Conservation (phyloP, 2,329 filamentous ascomycete species). For the Pestalotiopsis sp. region DNA sequence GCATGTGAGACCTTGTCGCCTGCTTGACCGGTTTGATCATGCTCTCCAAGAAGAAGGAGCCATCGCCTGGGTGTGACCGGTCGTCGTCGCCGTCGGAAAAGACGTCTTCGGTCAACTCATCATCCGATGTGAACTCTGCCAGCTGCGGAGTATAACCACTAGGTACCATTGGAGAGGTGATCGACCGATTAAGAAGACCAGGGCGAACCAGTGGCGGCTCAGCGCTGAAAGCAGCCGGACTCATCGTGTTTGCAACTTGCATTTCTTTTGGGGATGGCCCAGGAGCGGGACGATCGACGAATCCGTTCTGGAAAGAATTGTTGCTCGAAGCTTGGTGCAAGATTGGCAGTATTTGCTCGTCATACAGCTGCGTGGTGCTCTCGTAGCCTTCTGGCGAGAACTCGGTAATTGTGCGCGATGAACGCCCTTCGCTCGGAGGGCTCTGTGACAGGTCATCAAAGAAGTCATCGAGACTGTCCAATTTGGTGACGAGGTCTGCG, state of each 20-base stretch:
- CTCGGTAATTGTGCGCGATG: constrained; percentile 63
- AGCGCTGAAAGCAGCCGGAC: constrained; percentile 57
- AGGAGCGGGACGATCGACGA: constrained; percentile 64
- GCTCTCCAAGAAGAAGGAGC: constrained; percentile 58
- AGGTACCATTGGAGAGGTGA: constrained; percentile 75
- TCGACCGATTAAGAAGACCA: constrained; percentile 74
- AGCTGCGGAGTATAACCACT: constrained; percentile 55
- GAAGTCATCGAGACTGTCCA: constrained; percentile 80
- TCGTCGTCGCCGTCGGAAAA: constrained; percentile 78
- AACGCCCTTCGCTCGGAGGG: constrained; percentile 61
- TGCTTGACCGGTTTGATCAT: constrained; percentile 62
- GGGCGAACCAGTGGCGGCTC: constrained; percentile 52
- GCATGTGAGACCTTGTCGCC: constrained; percentile 58
- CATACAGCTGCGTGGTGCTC: constrained; percentile 80
- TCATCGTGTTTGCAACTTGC: constrained; percentile 59
- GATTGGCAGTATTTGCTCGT: constrained; percentile 89
- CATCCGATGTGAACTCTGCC: constrained; percentile 69
- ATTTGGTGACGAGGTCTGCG: constrained; percentile 72
- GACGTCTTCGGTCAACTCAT: constrained; percentile 71
- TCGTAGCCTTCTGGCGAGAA: constrained; percentile 68
- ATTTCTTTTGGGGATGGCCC: constrained; percentile 58
- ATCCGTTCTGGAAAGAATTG: constrained; percentile 84
- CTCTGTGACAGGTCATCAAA: constrained; percentile 68
- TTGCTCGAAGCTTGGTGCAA: constrained; percentile 82
- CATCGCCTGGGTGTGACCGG: constrained; percentile 38